Percentiles rank a stretch among this genome's conserved stretches.
Evolutionary conservation across 768 basidiomycete genomes (phyloP).

Genomic region (Trichaptum fuscoviolaceum): DNA sequence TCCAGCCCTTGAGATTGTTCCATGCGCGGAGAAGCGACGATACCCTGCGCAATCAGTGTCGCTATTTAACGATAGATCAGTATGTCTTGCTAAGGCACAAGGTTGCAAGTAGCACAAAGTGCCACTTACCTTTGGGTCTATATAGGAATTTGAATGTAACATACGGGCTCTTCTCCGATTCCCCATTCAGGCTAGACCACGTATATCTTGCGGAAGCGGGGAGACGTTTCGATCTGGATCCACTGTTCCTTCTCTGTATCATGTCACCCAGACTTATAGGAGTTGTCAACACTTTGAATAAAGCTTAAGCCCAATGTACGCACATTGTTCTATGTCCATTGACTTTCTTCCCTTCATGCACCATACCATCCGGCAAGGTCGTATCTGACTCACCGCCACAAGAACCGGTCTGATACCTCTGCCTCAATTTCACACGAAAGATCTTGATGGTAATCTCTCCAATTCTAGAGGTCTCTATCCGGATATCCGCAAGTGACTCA

Average conservation of each 20-base stretch:
- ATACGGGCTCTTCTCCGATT: background rate
- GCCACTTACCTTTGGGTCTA: background rate
- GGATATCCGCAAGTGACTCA: background rate
- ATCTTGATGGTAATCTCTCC: background rate
- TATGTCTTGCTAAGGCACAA: background rate
- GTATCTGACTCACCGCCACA: background rate
- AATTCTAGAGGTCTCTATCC: background rate
- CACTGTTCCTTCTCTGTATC: background rate
- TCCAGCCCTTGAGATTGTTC: background rate
- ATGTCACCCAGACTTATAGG: background rate
- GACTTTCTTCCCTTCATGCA: background rate
- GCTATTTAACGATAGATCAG: background rate
- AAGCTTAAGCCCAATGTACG: background rate
- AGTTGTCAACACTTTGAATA: background rate
- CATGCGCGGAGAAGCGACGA: background rate
- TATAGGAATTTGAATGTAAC: background rate
- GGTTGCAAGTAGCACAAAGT: background rate
- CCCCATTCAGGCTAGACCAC: background rate
- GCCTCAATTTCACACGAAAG: background rate
- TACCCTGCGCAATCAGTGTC: background rate
- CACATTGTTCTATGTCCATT: background rate
- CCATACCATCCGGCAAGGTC: background rate
- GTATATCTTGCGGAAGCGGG: background rate
- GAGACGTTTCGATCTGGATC: background rate
- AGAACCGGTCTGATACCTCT: background rate